Base-by-base conservation (phyloP, 257 asterid species). In the Fraxinus americana region DNA sequence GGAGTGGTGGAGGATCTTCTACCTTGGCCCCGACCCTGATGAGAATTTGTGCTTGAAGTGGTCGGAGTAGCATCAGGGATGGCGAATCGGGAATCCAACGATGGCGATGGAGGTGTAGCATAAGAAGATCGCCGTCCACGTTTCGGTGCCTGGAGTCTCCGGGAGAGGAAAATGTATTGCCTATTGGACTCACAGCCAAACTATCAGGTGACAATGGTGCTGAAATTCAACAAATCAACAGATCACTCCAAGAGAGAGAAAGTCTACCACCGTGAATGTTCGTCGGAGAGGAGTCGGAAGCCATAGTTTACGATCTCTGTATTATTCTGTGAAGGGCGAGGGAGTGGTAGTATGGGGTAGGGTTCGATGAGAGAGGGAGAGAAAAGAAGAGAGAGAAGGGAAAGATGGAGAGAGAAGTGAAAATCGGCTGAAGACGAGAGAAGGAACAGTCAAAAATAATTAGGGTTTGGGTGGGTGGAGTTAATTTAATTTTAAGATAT, bases 111-210 rank as follows among this genome's bases (percentile, higher is more conserved):
- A 5, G 99, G 97, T 50, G 97, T 95, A 6, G 91, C 88, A 68
- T 82, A 89, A 19, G 83, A 61, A 21, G 99, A 80, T 4, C 78
- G 81, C 52, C 94, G 96, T 74, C 85, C 88, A 4, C 98, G 94
- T 36, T 84, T 93, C 84, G 91, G 57, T 90, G 93, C 82, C 82
- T 52, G 4, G 83, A 34, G 8, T 83, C 81, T 7, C 96, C 97
- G 0, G 97, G 97, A 1, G 97, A 85, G 5, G 98, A 96, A 61
- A 74, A 77, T 0, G 97, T 90, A 90, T 96, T 93, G n/a, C 87
- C 91, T 63, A 96, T 89, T 72, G 99, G 98, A 67, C 97, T 95
- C 70, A 94, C 82, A 5, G 77, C 86, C 67, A 86, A 83, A 43
- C 85, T 92, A 81, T 90, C 94, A 1, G 97, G 96, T 23, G 98